phyloP scores from a whole-genome alignment of 73 alveolate species.

The Paramecium caudatum region DNA sequence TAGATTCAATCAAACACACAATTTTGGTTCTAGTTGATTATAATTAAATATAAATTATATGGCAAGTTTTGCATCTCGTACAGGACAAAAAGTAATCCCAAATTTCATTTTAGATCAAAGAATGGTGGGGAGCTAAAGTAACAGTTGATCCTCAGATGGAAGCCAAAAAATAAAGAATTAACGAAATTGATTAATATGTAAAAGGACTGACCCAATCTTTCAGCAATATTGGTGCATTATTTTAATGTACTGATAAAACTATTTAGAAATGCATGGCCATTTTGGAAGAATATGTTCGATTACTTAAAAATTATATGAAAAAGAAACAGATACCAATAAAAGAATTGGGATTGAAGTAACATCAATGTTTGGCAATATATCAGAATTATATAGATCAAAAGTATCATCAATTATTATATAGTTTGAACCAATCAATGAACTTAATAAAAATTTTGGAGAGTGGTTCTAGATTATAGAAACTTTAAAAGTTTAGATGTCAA shows the following conservation, averaged over 20 bases:
- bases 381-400: conserved; percentile 53
- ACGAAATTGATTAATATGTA: conserved; percentile 57
- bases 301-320: conserved; percentile 29
- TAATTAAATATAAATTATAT: background rate
- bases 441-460: conserved; percentile 45
- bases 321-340: conserved; percentile 48
- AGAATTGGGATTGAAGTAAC: conserved; percentile 59
- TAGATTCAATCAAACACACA: conserved; percentile 28
- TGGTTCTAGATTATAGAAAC: conserved; percentile 45
- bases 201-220: conserved; percentile 9
- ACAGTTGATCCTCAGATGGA: conserved; percentile 46
- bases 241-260: background rate
- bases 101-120: conserved; percentile 9
- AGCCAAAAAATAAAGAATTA: background rate
- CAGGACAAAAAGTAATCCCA: conserved; percentile 34
- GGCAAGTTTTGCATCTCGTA: conserved; percentile 47
- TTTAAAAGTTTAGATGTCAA: background rate
- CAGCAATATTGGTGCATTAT: background rate
- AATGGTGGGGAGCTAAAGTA: conserved; percentile 61
- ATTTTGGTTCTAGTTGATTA: conserved; percentile 64
- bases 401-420: background rate
- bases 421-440: background rate
- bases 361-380: conserved; percentile 50
- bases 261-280: conserved; percentile 48
- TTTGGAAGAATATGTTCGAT: background rate